A percentile compares a stretch with the other conserved stretches of the same genome.
Conservation (phyloP, 2,329 filamentous ascomycete species). For the Venturiaceae sp. region DNA sequence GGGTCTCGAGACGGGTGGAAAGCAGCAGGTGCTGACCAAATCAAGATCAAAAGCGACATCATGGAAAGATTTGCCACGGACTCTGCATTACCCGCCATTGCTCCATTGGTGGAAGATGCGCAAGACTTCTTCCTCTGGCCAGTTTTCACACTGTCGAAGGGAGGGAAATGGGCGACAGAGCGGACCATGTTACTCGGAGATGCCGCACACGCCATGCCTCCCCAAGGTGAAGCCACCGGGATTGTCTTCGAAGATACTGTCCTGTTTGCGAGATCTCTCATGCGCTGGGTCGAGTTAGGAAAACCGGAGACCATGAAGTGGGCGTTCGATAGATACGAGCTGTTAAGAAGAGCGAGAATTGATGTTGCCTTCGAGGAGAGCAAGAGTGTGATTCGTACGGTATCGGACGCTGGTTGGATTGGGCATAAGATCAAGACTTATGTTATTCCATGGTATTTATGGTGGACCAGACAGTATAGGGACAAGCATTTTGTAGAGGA, state of each 20-base stretch:
- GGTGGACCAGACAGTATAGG: constrained; percentile 6
- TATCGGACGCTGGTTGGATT: constrained; percentile 27
- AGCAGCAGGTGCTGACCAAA: constrained; percentile 23
- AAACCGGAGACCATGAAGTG: constrained; percentile 21
- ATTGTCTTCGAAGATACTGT: constrained; percentile 36
- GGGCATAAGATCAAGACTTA: constrained; percentile 27
- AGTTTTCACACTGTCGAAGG: constrained; percentile 29
- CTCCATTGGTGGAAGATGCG: constrained; percentile 24
- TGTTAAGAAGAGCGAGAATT: constrained; percentile 26
- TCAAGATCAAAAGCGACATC: constrained; percentile 25
- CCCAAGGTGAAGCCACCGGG: constrained; percentile 34
- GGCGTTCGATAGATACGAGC: constrained; percentile 28
- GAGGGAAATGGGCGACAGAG: constrained; percentile 29
- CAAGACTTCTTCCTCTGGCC: constrained; percentile 34
- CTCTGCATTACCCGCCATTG: constrained; percentile 25
- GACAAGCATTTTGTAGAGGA: constrained; percentile 5
- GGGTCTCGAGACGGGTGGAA: constrained; percentile 23
- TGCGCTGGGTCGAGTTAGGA: constrained; percentile 15
- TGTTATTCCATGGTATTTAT: constrained; percentile 24
- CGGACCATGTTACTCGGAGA: constrained; percentile 34
- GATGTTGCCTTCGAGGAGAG: constrained; percentile 29
- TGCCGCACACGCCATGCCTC: constrained; percentile 39
- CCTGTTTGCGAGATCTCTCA: constrained; percentile 29
- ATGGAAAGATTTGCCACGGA: constrained; percentile 22
- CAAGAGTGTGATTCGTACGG: constrained; percentile 19